Percentiles rank a stretch among this genome's conserved stretches.
phyloP scores from a whole-genome alignment of 495 filamentous ascomycete genomes.

The Penicillium salamii region DNA sequence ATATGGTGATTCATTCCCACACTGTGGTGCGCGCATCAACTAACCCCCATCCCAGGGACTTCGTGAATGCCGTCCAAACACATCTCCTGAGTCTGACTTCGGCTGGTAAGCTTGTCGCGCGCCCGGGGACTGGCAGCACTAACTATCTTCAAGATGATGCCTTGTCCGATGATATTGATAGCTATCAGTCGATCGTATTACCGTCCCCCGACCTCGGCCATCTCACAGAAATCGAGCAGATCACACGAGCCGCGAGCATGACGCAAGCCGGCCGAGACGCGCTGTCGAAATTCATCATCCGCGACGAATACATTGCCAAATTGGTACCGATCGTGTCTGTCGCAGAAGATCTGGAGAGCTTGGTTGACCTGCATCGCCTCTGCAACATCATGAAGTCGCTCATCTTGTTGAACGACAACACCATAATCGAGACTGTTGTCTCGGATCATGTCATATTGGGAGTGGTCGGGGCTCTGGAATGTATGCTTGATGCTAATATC shows the following conservation, averaged over 20 bases:
- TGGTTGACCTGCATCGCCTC: slow-evolving; percentile 79
- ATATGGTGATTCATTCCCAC: slow-evolving; percentile 96
- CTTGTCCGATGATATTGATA: slow-evolving; percentile 85
- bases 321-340: slow-evolving; percentile 78
- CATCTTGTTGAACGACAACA: slow-evolving; percentile 88
- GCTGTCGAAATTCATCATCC: slow-evolving; percentile 82
- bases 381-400: slow-evolving; percentile 99
- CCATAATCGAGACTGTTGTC: slow-evolving; percentile 90
- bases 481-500: slow-evolving; percentile 38
- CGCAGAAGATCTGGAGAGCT: slow-evolving; percentile 87
- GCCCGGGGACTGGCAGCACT: background rate
- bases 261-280: slow-evolving; percentile 78
- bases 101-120: slow-evolving; percentile 39
- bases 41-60: slow-evolving; percentile 64
- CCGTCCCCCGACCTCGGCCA: slow-evolving; percentile 76
- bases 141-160: slow-evolving; percentile 64
- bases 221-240: slow-evolving; percentile 75
- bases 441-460: slow-evolving; percentile 85
- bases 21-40: slow-evolving; percentile 3
- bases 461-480: slow-evolving; percentile 95
- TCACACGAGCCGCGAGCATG: slow-evolving; percentile 71
- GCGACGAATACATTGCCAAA: slow-evolving; percentile 82
- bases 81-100: slow-evolving; percentile 52
- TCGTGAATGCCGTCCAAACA: slow-evolving; percentile 80
- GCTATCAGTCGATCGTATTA: slow-evolving; percentile 64